phyloP scores from a whole-genome alignment of 1,139 yeast genomes.

The Hyphopichia buzzinii region DNA sequence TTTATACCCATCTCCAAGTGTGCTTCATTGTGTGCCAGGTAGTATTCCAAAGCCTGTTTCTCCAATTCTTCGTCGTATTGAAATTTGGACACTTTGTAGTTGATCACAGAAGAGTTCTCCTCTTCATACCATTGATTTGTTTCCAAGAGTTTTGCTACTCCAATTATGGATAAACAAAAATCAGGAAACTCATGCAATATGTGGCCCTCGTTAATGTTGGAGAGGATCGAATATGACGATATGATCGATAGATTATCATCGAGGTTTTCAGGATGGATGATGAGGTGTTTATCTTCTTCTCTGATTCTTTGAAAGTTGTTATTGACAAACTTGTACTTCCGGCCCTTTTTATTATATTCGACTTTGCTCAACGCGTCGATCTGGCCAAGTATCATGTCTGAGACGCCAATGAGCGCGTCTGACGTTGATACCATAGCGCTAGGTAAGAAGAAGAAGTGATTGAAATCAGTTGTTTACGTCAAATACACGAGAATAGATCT shows the following conservation, averaged over 20 bases:
- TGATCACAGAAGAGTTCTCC: conserved; percentile 44
- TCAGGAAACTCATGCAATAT: conserved; percentile 36
- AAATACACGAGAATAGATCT: no score
- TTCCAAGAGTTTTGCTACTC: conserved; percentile 51
- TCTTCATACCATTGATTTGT: conserved; percentile 49
- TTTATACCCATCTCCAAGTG: conserved; percentile 45
- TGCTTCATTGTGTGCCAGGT: conserved; percentile 17
- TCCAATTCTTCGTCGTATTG: conserved; percentile 23
- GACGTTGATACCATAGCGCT: no score
- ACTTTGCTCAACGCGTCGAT: conserved; percentile 32
- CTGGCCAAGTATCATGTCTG: conserved; percentile 26
- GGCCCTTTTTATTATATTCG: conserved; percentile 49
- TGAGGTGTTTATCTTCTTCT: conserved; percentile 51
- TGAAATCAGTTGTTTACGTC: no score
- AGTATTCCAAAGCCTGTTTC: conserved; percentile 30
- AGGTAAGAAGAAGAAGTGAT: no score
- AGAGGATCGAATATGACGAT: conserved; percentile 45
- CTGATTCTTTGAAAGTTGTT: conserved; percentile 49
- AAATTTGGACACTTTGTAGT: conserved; percentile 31
- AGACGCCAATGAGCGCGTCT: conserved; percentile 27
- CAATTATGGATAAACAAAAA: conserved; percentile 49
- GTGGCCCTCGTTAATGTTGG: conserved; percentile 32
- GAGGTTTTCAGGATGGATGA: conserved; percentile 37
- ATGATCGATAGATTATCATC: conserved; percentile 36
- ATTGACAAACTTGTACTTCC: conserved; percentile 50